Percentiles rank a stretch among this genome's conserved stretches.
These are phyloP conservation scores for Kuraishia hungarica DNA, from an alignment of 805 yeast genomes.

Conservation along the genomic window DNA sequence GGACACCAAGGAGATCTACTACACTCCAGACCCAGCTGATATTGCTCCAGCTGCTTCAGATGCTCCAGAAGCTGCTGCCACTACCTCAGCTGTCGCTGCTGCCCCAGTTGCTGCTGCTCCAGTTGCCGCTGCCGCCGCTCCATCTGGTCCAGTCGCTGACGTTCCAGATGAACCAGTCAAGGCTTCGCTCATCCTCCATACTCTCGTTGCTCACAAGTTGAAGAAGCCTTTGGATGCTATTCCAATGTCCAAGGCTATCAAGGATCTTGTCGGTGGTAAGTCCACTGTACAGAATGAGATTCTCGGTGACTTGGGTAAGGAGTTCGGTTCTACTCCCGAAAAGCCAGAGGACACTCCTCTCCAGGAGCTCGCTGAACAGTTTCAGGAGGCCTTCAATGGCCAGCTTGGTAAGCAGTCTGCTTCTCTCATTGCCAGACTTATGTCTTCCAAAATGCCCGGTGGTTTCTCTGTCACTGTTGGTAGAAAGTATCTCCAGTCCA, in stretches of 20 bases:
- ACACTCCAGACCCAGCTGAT: constrained; percentile 75
- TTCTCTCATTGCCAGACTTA: constrained; percentile 80
- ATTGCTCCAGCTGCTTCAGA: constrained; percentile 28
- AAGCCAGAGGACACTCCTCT: constrained; percentile 98
- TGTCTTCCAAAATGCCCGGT: constrained; percentile 99
- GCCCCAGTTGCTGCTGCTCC: constrained; percentile 54
- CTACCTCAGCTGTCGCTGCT: constrained; percentile 33
- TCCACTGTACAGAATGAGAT: constrained; percentile 98
- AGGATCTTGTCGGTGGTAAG: constrained; percentile 96
- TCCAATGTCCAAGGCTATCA: constrained; percentile 87
- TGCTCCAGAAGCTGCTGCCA: constrained; percentile 21
- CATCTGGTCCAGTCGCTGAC: constrained; percentile 75
- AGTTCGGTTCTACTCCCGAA: constrained; percentile 96
- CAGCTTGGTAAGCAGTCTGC: constrained; percentile 89
- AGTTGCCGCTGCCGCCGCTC: constrained; percentile 53
- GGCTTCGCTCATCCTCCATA: constrained; percentile 76
- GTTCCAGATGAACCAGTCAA: constrained; percentile 85
- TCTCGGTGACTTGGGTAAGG: constrained; percentile 97
- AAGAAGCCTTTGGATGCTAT: constrained; percentile 84
- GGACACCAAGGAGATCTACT: constrained; percentile 94
- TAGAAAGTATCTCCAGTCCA: constrained; percentile 82
- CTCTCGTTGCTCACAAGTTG: constrained; percentile 90
- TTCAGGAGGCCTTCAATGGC: constrained; percentile 88
- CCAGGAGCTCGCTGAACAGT: constrained; percentile 88
- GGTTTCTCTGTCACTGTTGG: constrained; percentile 91